These are phyloP conservation scores for Triangularia verruculosa DNA, from an alignment of 2,329 filamentous ascomycete species.

Conservation along the genomic window DNA sequence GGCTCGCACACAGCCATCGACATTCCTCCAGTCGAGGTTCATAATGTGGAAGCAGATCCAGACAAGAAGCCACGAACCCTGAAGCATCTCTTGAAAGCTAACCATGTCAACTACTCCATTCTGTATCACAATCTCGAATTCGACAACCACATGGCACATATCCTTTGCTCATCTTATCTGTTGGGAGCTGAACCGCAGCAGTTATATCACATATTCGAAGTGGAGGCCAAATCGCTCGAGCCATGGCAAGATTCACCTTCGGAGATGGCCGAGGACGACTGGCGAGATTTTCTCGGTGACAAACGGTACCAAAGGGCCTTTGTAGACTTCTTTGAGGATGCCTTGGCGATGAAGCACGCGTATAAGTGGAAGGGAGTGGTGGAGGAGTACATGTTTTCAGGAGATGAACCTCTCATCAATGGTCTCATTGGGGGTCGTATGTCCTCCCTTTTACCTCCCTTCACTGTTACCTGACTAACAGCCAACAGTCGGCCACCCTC, in stretches of 20 bases:
- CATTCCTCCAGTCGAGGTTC: conserved; percentile 67
- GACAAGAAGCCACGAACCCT: conserved; percentile 79
- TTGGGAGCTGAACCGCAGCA: conserved; percentile 72
- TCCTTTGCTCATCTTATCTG: conserved; percentile 80
- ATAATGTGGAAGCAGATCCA: conserved; percentile 74
- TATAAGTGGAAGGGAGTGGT: conserved; percentile 85
- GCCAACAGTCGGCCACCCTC: conserved; percentile 71
- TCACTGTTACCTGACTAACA: conserved; percentile 30
- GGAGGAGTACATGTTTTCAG: conserved; percentile 70
- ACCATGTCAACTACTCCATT: conserved; percentile 86
- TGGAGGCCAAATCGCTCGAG: conserved; percentile 67
- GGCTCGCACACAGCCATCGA: conserved; percentile 41
- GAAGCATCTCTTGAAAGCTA: conserved; percentile 86
- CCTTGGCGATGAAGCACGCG: conserved; percentile 65
- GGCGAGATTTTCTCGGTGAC: conserved; percentile 80
- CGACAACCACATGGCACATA: conserved; percentile 81
- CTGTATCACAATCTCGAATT: conserved; percentile 71
- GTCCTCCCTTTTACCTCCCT: conserved; percentile 33
- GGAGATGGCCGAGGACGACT: conserved; percentile 80
- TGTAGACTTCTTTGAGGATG: conserved; percentile 93
- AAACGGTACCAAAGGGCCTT: conserved; percentile 82
- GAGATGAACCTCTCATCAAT: conserved; percentile 75
- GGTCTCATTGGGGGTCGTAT: conserved; percentile 74
- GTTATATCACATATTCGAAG: conserved; percentile 77
- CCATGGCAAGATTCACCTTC: conserved; percentile 80